These are phyloP conservation scores for Syncephalastrum contaminatum DNA, from an alignment of 371 early-diverging fungal species.

Conservation along the genomic window DNA sequence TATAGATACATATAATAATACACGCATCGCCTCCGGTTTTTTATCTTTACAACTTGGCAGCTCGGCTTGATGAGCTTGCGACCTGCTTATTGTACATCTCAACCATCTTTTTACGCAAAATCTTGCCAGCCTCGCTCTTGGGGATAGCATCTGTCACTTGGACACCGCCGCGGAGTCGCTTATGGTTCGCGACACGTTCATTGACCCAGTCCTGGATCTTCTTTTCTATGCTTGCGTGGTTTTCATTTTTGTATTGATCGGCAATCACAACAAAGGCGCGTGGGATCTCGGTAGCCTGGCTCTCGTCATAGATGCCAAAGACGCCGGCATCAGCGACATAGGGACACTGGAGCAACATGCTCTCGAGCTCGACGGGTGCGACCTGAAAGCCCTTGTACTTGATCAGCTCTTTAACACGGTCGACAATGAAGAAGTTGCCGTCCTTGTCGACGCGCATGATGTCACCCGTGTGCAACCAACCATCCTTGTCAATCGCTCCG, in stretches of 20 bases:
- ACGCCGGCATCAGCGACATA: conserved; percentile 74
- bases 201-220: conserved; percentile 59
- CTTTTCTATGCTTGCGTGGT: conserved; percentile 35
- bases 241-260: not conserved
- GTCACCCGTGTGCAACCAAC: conserved; percentile 85
- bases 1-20: too few species aligned
- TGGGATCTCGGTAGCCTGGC: conserved; percentile 77
- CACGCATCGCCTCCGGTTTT: too few species aligned
- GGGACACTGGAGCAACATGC: conserved; percentile 61
- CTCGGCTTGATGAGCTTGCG: not conserved
- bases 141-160: conserved; percentile 68
- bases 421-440: conserved; percentile 60
- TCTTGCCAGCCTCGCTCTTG: conserved; percentile 77
- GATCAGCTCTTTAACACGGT: conserved; percentile 78
- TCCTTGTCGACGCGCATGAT: conserved; percentile 60
- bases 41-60: conserved; percentile 1
- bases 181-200: conserved; percentile 65
- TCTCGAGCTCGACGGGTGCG: conserved; percentile 71
- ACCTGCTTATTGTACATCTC: conserved; percentile 4
- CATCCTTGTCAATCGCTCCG: conserved; percentile 64
- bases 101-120: conserved; percentile 52
- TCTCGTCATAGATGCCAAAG: conserved; percentile 59
- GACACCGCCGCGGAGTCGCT: conserved; percentile 79
- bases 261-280: conserved; percentile 70
- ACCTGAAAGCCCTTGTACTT: conserved; percentile 80